These are phyloP conservation scores for Uronychia binucleata DNA, from an alignment of 73 alveolate genomes.

Conservation along the genomic window DNA sequence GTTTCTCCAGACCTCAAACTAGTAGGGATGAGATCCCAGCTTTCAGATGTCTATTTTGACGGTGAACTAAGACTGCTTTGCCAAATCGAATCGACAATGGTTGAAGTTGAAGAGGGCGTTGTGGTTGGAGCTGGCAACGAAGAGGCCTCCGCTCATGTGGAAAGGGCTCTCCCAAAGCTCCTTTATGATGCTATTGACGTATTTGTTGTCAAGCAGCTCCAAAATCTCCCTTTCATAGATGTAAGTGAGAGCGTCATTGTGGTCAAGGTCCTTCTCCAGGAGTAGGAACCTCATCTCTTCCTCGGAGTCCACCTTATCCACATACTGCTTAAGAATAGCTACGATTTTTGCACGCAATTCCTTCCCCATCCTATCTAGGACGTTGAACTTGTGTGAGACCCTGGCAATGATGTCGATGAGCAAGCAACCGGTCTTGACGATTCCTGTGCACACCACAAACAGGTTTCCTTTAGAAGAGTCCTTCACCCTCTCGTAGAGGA, in stretches of 20 bases:
- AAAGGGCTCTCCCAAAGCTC: constrained; percentile 35
- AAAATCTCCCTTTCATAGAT: constrained; percentile 43
- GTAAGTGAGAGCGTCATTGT: constrained; percentile 30
- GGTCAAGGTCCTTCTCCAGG: constrained; percentile 46
- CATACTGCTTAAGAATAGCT: constrained; percentile 3
- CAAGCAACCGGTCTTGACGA: constrained; percentile 55
- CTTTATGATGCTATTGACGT: constrained; percentile 33
- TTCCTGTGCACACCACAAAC: constrained; percentile 32
- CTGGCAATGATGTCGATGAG: constrained; percentile 45
- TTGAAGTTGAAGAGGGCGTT: not conserved
- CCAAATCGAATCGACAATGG: not conserved
- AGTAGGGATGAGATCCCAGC: constrained; percentile 37
- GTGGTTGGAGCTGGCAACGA: not conserved
- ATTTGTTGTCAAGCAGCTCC: constrained; percentile 31
- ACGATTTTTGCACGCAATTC: constrained; percentile 31
- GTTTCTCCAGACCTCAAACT: constrained; percentile 51
- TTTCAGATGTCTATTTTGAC: not conserved
- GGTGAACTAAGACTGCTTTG: constrained; percentile 5
- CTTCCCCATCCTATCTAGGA: constrained; percentile 22
- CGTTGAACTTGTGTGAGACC: constrained; percentile 22
- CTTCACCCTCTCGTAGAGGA: constrained; percentile 21
- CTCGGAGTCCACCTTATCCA: constrained; percentile 40
- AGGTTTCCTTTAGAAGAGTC: constrained; percentile 43
- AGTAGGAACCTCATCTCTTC: constrained; percentile 48
- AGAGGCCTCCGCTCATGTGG: not conserved